Evolutionary conservation across 2,329 filamentous ascomycete genomes (phyloP), one percentile per base, ranked within the genome.

Genomic region (Fusarium goolgardi): DNA sequence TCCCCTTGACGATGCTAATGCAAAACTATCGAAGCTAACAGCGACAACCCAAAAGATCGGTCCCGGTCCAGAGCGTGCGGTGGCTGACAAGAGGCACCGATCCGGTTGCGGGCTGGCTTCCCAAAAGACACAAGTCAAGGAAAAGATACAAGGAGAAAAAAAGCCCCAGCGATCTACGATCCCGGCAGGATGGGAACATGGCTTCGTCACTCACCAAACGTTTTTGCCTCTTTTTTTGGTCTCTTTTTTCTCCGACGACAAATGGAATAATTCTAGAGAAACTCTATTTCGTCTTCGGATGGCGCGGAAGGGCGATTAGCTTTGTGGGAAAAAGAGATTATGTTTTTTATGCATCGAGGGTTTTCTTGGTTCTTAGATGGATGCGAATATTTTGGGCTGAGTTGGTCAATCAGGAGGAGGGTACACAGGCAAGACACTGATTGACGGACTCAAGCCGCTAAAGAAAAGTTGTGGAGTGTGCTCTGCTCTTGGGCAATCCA

Each of bases 1-100:
- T 61, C 53, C 45, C 59, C n/a, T n/a, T 31, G 18, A 15, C 27
- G 27, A 21, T 47, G 41, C 52, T 55, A 55, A 55, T 49, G 52
- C 52, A 69, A 66, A 55, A 72, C 71, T 72, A 74, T 73, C 71
- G 64, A 69, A 61, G 69, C 67, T 64, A 64, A 40, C 53, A 53
- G 45, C 16, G 27, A 47, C 46, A 47, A 59, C 34, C 50, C 53
- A 59, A 34, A 43, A 37, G 60, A 65, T 65, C 63, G 58, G 65
- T 69, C 58, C 53, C 63, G 54, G 65, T 69, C 58, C 50, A 71
- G 69, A 70, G 69, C 66, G 27, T 46, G 37, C 47, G 47, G 62
- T 69, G 66, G 62, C 66, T 45, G 46, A 29, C 39, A 41, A 35
- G 35, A 65, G 65, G 60, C 65, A 52, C 50, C 44, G 56, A 69